Evolutionary conservation across 1,284 basidiomycete genomes (phyloP).

Genomic region (Trichosporon sp.): DNA sequence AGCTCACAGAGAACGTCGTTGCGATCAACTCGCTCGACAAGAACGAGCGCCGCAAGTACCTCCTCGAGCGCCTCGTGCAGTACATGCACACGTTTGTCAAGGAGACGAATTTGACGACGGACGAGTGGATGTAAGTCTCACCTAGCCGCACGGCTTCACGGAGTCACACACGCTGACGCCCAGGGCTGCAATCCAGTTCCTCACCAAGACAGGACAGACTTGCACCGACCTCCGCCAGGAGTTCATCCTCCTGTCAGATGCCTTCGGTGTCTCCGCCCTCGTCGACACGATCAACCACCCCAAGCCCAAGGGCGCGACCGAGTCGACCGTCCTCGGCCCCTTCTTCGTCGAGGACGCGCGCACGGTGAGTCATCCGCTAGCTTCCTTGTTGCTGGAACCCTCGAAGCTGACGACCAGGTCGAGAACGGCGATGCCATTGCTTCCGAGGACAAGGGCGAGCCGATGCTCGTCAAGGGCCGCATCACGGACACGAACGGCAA

Average conservation of each 20-base stretch:
- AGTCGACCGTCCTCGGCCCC: conserved; percentile 73
- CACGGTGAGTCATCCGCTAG: not conserved
- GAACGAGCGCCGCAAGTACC: conserved; percentile 54
- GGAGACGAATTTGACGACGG: conserved; percentile 69
- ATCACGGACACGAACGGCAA: conserved; percentile 63
- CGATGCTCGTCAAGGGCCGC: conserved; percentile 71
- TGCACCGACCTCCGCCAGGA: conserved; percentile 72
- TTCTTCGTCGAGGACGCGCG: conserved; percentile 74
- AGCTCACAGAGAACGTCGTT: conserved; percentile 58
- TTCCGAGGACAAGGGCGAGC: conserved; percentile 75
- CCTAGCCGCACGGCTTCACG: too few species aligned
- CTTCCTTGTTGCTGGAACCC: too few species aligned
- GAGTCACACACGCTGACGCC: not conserved
- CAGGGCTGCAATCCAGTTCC: conserved; percentile 62
- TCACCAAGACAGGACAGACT: conserved; percentile 67
- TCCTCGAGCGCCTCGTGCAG: conserved; percentile 55
- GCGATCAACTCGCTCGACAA: conserved; percentile 53
- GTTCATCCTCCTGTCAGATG: conserved; percentile 75
- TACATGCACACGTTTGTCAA: conserved; percentile 68
- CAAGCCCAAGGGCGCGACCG: conserved; percentile 58
- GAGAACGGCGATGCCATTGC: conserved; percentile 62
- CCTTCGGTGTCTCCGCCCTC: conserved; percentile 69
- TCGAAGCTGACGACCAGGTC: conserved; percentile 44
- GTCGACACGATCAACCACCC: conserved; percentile 75
- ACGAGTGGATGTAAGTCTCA: conserved; percentile 76